These are phyloP conservation scores for Ceratocystis alfenasii DNA, from an alignment of 2,329 filamentous ascomycete genomes.

Conservation along the genomic window DNA sequence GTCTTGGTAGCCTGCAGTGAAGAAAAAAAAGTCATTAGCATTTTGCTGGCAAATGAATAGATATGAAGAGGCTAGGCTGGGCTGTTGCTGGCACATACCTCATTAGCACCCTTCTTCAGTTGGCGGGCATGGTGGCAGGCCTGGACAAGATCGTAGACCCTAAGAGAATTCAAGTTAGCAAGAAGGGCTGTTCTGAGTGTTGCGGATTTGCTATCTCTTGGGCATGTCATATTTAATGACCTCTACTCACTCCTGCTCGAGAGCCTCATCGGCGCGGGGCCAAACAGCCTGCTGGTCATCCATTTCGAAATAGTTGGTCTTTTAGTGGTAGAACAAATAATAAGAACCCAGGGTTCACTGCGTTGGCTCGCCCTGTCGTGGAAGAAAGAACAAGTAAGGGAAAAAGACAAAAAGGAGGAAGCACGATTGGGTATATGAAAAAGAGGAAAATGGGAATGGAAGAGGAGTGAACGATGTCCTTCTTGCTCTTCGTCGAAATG, in stretches of 20 bases:
- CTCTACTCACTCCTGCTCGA: constrained; percentile 50
- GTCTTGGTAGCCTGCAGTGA: constrained; percentile 57
- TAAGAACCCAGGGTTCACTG: constrained; percentile 45
- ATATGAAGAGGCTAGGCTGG: background rate
- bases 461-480: no score
- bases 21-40: background rate
- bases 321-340: constrained; percentile 24
- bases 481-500: no score
- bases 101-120: constrained; percentile 83
- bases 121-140: constrained; percentile 58
- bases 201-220: no score
- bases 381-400: constrained; percentile 24
- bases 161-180: background rate
- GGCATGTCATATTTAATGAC: no score
- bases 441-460: no score
- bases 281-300: constrained; percentile 38
- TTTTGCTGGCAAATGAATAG: constrained; percentile 15
- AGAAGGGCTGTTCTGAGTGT: no score
- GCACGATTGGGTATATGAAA: background rate
- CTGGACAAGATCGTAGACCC: constrained; percentile 68
- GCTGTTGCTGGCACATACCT: constrained; percentile 31
- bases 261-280: constrained; percentile 59
- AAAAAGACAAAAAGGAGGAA: constrained; percentile 20
- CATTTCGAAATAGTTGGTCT: constrained; percentile 15
- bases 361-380: constrained; percentile 45